Evolutionary conservation across 805 yeast species (phyloP), one percentile per base, ranked within the genome.

Genomic region (Saccharomycopsis sp.): DNA sequence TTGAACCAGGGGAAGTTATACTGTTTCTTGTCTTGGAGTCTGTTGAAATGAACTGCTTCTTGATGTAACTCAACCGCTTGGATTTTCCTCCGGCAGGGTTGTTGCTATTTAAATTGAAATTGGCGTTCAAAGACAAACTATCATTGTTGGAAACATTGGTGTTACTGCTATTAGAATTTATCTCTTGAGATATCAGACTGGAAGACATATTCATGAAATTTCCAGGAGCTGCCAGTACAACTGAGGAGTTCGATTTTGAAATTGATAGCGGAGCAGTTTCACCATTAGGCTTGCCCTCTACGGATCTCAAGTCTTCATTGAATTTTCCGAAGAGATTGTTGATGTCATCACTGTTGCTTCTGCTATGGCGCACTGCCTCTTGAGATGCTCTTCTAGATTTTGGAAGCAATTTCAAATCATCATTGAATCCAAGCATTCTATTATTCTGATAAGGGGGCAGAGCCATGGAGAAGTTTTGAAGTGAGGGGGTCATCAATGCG

Each of bases 271-370:
- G n/a, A n/a, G n/a, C n/a, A n/a, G n/a, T n/a, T n/a, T n/a, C n/a
- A n/a, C n/a, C n/a, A n/a, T n/a, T n/a, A n/a, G n/a, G n/a, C n/a
- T n/a, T n/a, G n/a, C n/a, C n/a, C n/a, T n/a, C n/a, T n/a, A n/a
- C n/a, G n/a, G n/a, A n/a, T n/a, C n/a, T n/a, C n/a, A n/a, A n/a
- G n/a, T 27, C 33, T n/a, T 31, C 20, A 16, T 21, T 30, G 4
- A 16, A 7, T 31, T 18, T 31, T 15, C 19, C 32, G 32, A 38
- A 15, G 16, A 41, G 15, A 15, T 15, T 30, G 5, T 19, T 39
- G 3, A 39, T 36, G 26, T 46, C 49, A 19, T 46, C 49, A 36
- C 49, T 46, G 25, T 41, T 46, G 25, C 49, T 46, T 26, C 48
- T 19, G 15, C 48, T 38, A 34, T 45, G 46, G 8, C 43, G 46